Evolutionary conservation across 768 basidiomycete genomes (phyloP), one percentile per base, ranked within the genome.

Genomic region (Hortiboletus campestris): DNA sequence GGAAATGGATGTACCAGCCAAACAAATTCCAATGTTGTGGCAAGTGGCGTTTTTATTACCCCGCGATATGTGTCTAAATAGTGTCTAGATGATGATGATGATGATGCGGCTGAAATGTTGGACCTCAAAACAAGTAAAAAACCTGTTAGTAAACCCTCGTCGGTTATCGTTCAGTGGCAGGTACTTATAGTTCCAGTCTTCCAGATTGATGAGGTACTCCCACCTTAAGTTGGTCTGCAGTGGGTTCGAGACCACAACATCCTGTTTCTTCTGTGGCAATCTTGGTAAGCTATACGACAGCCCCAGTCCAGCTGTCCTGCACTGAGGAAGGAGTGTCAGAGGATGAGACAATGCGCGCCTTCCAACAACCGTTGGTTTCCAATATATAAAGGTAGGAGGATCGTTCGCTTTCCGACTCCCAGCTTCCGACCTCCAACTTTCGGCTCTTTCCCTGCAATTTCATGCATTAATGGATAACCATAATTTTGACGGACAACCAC

Each of bases 341-440:
- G 9, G 4, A n/a, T 4, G 4, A 3, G n/a, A n/a, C n/a, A n/a
- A n/a, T 34, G 6, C 13, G n/a, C 4, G 9, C 53, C 36, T 12
- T 34, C 16, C 8, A 31, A n/a, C 29, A 5, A 5, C 31, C 31
- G 13, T 17, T 31, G 25, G 8, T 4, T 19, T 59, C 48, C 57
- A 59, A 49, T 46, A 36, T 55, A 46, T 59, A 58, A 45, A 58
- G 2, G 36, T 35, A 34, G 5, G n/a, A 28, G 7, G 13, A 32
- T 17, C 3, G 2, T 12, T 17, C 3, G 2, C 8, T 42, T 41
- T 31, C 28, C 10, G 6, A 17, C 20, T 4, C 13, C 20, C 55
- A 25, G n/a, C 13, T 16, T 25, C 29, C 14, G 44, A 45, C 17
- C 16, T 19, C 13, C 31, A 7, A 3, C 41, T 13, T 38, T 34